These are phyloP conservation scores for Trichophyton simii DNA, from an alignment of 2,329 filamentous ascomycete species.

Conservation along the genomic window DNA sequence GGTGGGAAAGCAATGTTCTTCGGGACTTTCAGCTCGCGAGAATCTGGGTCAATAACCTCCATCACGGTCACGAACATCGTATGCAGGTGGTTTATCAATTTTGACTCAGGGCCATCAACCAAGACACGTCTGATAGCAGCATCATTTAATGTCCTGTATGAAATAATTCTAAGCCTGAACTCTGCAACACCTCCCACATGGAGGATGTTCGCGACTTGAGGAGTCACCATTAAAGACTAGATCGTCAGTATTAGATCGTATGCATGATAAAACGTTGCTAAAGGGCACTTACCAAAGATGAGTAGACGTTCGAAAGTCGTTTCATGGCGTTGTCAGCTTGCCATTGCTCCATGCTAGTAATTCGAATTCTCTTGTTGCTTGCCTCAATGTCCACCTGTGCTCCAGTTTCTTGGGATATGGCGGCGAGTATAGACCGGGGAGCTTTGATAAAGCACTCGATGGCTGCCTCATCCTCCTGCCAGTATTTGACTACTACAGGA, in stretches of 20 bases:
- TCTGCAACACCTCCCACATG: slow-evolving; percentile 8
- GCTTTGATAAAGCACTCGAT: slow-evolving; percentile 17
- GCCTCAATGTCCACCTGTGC: slow-evolving; percentile 18
- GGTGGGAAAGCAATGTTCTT: slow-evolving; percentile 15
- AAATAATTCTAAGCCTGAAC: slow-evolving; percentile 13
- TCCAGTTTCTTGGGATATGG: slow-evolving; percentile 19
- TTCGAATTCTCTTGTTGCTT: slow-evolving; percentile 16
- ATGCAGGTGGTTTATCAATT: slow-evolving; percentile 10
- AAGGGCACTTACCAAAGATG: slow-evolving; percentile 17
- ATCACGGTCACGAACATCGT: slow-evolving; percentile 19
- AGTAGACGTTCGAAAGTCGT: slow-evolving; percentile 20
- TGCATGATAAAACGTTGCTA: not conserved
- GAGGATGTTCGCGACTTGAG: slow-evolving; percentile 15
- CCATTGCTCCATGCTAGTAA: slow-evolving; percentile 15
- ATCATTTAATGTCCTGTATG: slow-evolving; percentile 15
- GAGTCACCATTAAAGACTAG: slow-evolving; percentile 15
- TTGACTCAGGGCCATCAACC: slow-evolving; percentile 13
- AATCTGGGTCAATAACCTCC: slow-evolving; percentile 13
- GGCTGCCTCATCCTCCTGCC: slow-evolving; percentile 14
- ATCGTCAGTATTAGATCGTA: not conserved
- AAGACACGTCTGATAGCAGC: slow-evolving; percentile 17
- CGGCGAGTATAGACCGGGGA: slow-evolving; percentile 15
- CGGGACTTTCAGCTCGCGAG: slow-evolving; percentile 9
- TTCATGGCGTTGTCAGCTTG: slow-evolving; percentile 21
- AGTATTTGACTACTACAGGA: slow-evolving; percentile 15